Evolutionary conservation across 371 early-diverging fungal genomes (phyloP), one percentile per base, ranked within the genome.

Genomic region (Mitosporidium daphniae): DNA sequence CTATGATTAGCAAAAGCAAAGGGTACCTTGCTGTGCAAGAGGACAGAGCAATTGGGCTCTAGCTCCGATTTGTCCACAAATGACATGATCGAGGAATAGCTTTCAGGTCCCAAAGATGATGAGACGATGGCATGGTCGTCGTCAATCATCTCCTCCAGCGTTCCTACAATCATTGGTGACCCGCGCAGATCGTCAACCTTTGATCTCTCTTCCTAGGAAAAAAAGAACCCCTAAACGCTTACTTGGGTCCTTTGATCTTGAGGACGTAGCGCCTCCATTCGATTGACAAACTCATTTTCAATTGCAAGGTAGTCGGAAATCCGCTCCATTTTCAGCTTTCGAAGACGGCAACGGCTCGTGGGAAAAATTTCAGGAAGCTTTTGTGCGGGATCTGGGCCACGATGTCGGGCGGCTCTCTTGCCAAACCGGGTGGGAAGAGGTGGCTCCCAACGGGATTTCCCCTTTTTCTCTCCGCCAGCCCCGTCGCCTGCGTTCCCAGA

Each of bases 51-150:
- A 28, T 47, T 47, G 12, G 50, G 50, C 29, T 50, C 50, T n/a
- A 50, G 32, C 8, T 33, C 26, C 30, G 46, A 45, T 29, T 41
- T 40, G 25, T 50, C 50, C 15, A 50, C 50, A 33, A 50, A 45
- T 8, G 39, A 39, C 26, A 34, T 33, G 7, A 50, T 47, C 9
- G 30, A 26, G 12, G 40, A 41, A 29, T 94, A 95, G 49, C 75
- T 89, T 38, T 95, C 95, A 1, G 89, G 84, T 9, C 97, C 94
- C 12, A 72, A 58, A 14, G 72, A 54, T 6, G 77, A 63, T 20
- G 80, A 75, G 4, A 99, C 77, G 41, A 99, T 99, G 19, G 91
- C 99, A 42, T 99, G 95, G 44, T 93, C 72, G 37, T 97, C 97
- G 42, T 97, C 99, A 43, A 99, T 78, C 34, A 99, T 91, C 45